Evolutionary conservation across 2,329 filamentous ascomycete species (phyloP), one percentile per base, ranked within the genome.

Genomic region (Chaetomium sp.): DNA sequence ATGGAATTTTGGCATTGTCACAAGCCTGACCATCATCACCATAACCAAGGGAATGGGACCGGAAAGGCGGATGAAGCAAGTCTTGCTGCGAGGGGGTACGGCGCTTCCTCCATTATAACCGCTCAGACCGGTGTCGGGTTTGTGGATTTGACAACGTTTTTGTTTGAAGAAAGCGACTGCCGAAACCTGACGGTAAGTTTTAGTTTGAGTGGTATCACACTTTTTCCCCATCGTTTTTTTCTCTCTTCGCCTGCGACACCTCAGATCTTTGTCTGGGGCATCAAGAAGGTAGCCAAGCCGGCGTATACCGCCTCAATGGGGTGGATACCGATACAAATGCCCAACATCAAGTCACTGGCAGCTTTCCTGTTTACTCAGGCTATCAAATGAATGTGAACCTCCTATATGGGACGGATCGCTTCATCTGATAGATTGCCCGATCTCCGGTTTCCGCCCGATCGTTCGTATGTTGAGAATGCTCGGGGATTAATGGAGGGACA

Each of bases 1-100:
- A 99, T 99, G 94, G 95, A 99, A 70, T 95, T 99, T 64, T 99
- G 94, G 94, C 95, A 99, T 71, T 99, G 94, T 67, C 94, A 99
- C 71, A 97, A 97, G 71, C 94, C 95, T 1, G 79, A 85, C 58
- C 76, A 84, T 59, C 70, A 84, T 59, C 70, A 76, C 33, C 71
- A 76, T 9, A 64, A 67, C n/a, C 68, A 75, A 49, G 65, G 51
- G 11, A 44, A 59, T 9, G 45, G 52, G 4, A 33, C 52, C 4
- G 50, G 44, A 12, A 65, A 64, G 67, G 64, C 65, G 0, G 59
- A 76, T 35, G 65, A 79, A 27, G 72, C 79, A n/a, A 70, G 72
- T 46, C 75, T 82, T 12, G 76, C 79, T 37, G 73, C 77, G 9
- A 87, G 89, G 65, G 91, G 89, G 0, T 96, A 96, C 67, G 88